A percentile compares a stretch with the other conserved stretches of the same genome.
phyloP scores from a whole-genome alignment of 2,329 filamentous ascomycete genomes.

The Trichoderma koningii region DNA sequence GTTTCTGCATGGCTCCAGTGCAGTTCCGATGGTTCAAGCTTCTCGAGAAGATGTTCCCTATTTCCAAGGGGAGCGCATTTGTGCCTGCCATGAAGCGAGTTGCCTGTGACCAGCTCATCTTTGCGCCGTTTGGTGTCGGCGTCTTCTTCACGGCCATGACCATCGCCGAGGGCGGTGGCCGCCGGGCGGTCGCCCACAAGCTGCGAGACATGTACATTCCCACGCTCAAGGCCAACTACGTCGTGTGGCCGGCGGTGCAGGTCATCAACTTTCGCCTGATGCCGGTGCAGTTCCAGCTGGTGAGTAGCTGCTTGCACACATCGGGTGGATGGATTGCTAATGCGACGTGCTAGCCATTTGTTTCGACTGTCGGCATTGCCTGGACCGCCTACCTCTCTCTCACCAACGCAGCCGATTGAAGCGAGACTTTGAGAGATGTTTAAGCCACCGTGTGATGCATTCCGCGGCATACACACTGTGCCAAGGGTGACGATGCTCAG shows the following conservation, averaged over 20 bases:
- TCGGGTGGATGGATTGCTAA: conserved; percentile 23
- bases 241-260: conserved; percentile 94
- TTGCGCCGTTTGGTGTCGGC: conserved; percentile 84
- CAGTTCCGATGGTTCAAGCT: conserved; percentile 97
- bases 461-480: neutral
- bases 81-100: conserved; percentile 85
- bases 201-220: conserved; percentile 92
- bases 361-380: conserved; percentile 91
- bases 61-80: conserved; percentile 74
- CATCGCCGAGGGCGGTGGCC: conserved; percentile 85
- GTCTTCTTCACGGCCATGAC: conserved; percentile 98
- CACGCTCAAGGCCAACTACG: conserved; percentile 91
- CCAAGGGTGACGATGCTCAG: neutral
- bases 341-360: conserved; percentile 71
- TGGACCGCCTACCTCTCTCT: conserved; percentile 97
- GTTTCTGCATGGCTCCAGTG: conserved; percentile 91
- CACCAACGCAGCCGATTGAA: conserved; percentile 80
- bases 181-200: conserved; percentile 76
- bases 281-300: conserved; percentile 94
- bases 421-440: neutral
- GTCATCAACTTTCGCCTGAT: conserved; percentile 95
- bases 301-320: conserved; percentile 52
- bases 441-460: neutral
- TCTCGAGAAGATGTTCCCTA: conserved; percentile 77
- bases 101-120: conserved; percentile 87